These are phyloP conservation scores for Corchorus capsularis DNA, from an alignment of 345 rosid species.

Conservation along the genomic window DNA sequence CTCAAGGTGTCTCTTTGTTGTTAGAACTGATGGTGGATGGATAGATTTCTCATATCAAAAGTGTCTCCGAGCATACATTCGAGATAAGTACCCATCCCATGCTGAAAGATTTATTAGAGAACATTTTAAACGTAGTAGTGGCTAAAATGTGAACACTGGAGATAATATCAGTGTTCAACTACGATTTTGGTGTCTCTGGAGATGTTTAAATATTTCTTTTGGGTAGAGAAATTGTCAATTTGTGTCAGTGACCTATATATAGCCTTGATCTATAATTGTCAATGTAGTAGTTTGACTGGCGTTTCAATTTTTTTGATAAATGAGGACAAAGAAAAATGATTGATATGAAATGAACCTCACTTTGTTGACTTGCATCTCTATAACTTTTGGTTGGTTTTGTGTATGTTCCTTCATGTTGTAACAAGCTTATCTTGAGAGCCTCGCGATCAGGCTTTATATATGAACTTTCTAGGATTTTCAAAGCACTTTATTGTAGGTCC, in stretches of 20 bases:
- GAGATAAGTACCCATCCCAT: slow-evolving; percentile 63
- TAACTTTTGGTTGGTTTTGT: slow-evolving; percentile 20
- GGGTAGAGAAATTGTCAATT: neutral
- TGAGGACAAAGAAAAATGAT: slow-evolving; percentile 38
- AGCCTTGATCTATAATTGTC: slow-evolving; percentile 32
- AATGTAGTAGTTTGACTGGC: slow-evolving; percentile 36
- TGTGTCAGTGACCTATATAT: slow-evolving; percentile 5
- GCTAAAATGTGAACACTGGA: slow-evolving; percentile 26
- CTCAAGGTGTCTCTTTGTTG: slow-evolving; percentile 89
- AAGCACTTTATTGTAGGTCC: slow-evolving; percentile 9
- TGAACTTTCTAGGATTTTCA: neutral
- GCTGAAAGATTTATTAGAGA: slow-evolving; percentile 81
- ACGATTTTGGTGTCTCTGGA: slow-evolving; percentile 1
- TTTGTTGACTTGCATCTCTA: too few species aligned
- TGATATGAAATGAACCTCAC: slow-evolving; percentile 25
- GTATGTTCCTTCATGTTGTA: slow-evolving; percentile 6
- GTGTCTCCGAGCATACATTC: slow-evolving; percentile 78
- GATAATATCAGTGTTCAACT: slow-evolving; percentile 12
- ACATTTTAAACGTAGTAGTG: slow-evolving; percentile 69
- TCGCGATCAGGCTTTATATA: neutral
- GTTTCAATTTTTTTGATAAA: slow-evolving; percentile 27
- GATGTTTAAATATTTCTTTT: neutral
- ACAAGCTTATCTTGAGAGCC: slow-evolving; percentile 17
- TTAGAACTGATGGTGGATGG: slow-evolving; percentile 92
- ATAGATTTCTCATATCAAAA: slow-evolving; percentile 96